Evolutionary conservation across 2,329 filamentous ascomycete species (phyloP).

Genomic region (Calonectria pauciramosa): DNA sequence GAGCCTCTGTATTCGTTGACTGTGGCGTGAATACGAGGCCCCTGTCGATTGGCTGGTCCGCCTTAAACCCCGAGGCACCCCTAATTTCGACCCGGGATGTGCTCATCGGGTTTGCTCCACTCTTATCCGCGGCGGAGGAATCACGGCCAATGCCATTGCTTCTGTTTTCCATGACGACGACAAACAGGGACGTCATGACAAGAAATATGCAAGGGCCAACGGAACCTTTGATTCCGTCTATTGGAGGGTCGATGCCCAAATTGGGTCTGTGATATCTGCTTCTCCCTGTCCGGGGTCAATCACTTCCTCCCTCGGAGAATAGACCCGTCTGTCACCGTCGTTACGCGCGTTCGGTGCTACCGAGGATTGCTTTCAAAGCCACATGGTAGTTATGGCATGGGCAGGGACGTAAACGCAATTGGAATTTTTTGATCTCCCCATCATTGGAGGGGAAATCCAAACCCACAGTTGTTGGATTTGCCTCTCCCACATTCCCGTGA

Average conservation of each 20-base stretch:
- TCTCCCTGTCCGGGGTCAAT: slow-evolving; percentile 3
- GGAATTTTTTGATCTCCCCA: not conserved
- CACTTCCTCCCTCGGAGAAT: not conserved
- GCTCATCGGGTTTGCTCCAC: not conserved
- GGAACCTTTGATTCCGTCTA: not conserved
- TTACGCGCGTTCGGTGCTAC: not conserved
- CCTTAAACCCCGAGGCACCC: not conserved
- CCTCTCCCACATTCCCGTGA: not conserved
- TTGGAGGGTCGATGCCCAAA: slow-evolving; percentile 10
- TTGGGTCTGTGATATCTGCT: not conserved
- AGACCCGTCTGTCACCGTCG: not conserved
- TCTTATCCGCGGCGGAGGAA: slow-evolving; percentile 7
- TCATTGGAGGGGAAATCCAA: not conserved
- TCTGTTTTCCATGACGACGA: slow-evolving; percentile 20
- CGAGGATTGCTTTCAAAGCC: not conserved
- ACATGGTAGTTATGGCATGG: not conserved
- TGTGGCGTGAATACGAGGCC: not conserved
- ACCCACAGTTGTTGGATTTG: not conserved
- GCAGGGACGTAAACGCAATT: not conserved
- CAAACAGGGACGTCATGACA: slow-evolving; percentile 4
- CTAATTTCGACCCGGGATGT: slow-evolving; percentile 1
- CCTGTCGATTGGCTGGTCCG: not conserved
- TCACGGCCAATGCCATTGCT: slow-evolving; percentile 10
- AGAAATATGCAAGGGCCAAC: not conserved
- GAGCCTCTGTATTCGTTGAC: not conserved